These are phyloP conservation scores for Coemansia sp. DNA, from an alignment of 192 early-diverging fungal species.

Conservation along the genomic window DNA sequence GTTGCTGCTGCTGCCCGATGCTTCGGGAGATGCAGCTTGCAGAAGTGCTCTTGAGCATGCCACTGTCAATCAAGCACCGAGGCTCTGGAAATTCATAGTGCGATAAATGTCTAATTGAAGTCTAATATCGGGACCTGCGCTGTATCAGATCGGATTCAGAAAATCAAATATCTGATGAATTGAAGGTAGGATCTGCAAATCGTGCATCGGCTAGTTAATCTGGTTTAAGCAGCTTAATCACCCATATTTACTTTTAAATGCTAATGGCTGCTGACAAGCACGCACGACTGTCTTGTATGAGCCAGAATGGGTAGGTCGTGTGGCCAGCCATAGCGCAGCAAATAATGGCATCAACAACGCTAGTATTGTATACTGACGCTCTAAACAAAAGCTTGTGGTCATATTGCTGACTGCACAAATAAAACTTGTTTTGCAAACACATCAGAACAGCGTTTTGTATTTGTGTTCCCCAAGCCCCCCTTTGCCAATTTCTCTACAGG, in stretches of 20 bases:
- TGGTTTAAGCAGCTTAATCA: neutral
- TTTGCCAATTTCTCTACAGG: neutral
- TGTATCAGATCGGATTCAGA: neutral
- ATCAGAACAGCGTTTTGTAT: neutral
- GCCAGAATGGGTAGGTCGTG: neutral
- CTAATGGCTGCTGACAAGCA: neutral
- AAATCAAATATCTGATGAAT: neutral
- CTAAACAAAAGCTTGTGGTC: neutral
- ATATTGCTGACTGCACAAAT: neutral
- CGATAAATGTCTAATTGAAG: neutral
- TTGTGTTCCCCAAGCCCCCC: neutral
- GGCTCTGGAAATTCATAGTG: neutral
- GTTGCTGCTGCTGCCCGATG: neutral
- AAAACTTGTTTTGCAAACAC: neutral
- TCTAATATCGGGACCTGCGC: neutral
- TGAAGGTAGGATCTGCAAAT: neutral
- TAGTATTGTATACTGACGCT: neutral
- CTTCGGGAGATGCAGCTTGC: no score
- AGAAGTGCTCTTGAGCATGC: no score
- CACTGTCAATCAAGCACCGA: no score
- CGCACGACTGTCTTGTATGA: neutral
- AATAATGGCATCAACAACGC: neutral
- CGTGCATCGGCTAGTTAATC: neutral
- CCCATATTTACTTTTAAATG: neutral
- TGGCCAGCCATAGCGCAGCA: neutral